Percentiles rank a stretch among this genome's conserved stretches.
These are phyloP conservation scores for Cutaneotrichosporon dermatis DNA, from an alignment of 1,284 basidiomycete genomes.

Conservation along the genomic window DNA sequence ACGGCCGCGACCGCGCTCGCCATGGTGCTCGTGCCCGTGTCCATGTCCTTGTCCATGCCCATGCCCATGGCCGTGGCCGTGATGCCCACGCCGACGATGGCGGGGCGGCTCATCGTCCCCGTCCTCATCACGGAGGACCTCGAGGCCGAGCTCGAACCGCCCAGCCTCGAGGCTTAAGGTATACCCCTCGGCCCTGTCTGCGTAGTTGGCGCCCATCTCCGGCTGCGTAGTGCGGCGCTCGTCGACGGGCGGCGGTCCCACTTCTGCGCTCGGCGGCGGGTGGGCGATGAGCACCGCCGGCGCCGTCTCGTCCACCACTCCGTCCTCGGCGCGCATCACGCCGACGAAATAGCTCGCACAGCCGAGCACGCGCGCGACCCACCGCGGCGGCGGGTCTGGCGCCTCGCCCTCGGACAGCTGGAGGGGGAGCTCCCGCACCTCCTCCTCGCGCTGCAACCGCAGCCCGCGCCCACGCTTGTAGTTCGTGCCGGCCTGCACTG, in stretches of 20 bases:
- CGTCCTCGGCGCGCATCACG: slow-evolving; percentile 18
- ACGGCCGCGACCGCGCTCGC: no score
- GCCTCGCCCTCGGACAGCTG: slow-evolving; percentile 1
- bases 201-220: slow-evolving; percentile 13
- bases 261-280: slow-evolving; percentile 38
- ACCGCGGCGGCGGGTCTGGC: slow-evolving; percentile 29
- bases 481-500: slow-evolving; percentile 28
- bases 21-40: background rate
- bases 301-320: slow-evolving; percentile 11
- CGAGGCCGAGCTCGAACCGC: slow-evolving; percentile 39
- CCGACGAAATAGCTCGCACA: slow-evolving; percentile 37
- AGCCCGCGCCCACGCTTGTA: slow-evolving; percentile 37
- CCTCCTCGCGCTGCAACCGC: slow-evolving; percentile 33
- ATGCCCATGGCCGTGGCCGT: no score
- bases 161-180: slow-evolving; percentile 40
- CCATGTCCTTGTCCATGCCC: slow-evolving; percentile 2
- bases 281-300: slow-evolving; percentile 37
- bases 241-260: slow-evolving; percentile 25
- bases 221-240: slow-evolving; percentile 8
- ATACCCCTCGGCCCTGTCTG: slow-evolving; percentile 41
- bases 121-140: slow-evolving; percentile 43
- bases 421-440: slow-evolving; percentile 12
- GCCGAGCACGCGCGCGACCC: slow-evolving; percentile 34
- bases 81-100: background rate
- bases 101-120: slow-evolving; percentile 23